These are phyloP conservation scores for Rhododendron ferrugineum DNA, from an alignment of 148 eudicot species.

Conservation along the genomic window DNA sequence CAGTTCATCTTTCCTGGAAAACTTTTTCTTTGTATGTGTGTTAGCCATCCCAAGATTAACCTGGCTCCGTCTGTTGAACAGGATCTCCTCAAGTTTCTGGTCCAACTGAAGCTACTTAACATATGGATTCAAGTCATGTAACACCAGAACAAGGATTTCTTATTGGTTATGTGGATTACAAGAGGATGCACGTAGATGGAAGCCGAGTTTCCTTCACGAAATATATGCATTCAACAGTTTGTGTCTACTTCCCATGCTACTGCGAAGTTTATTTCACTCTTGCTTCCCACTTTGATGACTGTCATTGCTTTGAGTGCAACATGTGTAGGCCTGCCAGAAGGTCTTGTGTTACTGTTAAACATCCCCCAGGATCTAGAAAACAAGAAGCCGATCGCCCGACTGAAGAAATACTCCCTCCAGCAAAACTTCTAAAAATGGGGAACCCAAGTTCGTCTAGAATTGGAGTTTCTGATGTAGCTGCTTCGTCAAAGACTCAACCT, in stretches of 20 bases:
- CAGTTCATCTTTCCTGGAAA: background rate
- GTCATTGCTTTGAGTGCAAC: constrained; percentile 34
- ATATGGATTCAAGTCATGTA: constrained; percentile 3
- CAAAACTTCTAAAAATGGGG: constrained; percentile 37
- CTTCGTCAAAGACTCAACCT: constrained; percentile 11
- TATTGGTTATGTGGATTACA: constrained; percentile 29
- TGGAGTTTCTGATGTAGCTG: constrained; percentile 17
- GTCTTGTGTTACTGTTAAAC: constrained; percentile 9
- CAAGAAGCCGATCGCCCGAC: background rate
- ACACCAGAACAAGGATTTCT: constrained; percentile 23
- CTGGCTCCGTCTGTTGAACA: background rate
- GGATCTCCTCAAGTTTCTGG: constrained; percentile 7
- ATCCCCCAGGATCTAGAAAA: constrained; percentile 13
- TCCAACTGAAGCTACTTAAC: constrained; percentile 10
- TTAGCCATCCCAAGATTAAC: background rate
- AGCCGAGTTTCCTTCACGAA: constrained; percentile 31
- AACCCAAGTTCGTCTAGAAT: constrained; percentile 12
- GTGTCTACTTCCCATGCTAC: constrained; percentile 30
- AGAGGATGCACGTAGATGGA: constrained; percentile 14
- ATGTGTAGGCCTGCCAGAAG: constrained; percentile 32
- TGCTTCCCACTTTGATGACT: constrained; percentile 44
- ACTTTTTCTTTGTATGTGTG: background rate
- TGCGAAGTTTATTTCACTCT: constrained; percentile 30
- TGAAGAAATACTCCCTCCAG: constrained; percentile 21
- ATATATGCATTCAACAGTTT: constrained; percentile 37